phyloP scores from a whole-genome alignment of 257 asterid genomes.

The Penstemon barbatus region DNA sequence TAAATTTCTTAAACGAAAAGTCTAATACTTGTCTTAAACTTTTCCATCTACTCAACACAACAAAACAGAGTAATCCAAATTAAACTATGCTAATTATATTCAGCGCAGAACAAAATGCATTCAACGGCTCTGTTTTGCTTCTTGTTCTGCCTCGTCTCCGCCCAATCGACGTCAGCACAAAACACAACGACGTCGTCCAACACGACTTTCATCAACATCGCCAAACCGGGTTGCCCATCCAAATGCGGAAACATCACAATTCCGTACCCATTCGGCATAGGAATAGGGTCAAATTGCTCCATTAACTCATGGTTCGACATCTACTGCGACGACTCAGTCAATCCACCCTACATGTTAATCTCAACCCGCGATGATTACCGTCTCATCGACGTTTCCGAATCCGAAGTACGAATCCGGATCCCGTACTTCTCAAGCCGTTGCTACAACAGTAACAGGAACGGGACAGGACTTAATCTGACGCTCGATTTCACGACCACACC shows the following conservation, averaged over 20 bases:
- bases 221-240: conserved; percentile 30
- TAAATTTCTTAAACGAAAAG: too few species aligned
- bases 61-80: too few species aligned
- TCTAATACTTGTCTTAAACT: too few species aligned
- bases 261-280: conserved; percentile 40
- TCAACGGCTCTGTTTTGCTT: not conserved
- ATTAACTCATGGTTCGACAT: conserved; percentile 28
- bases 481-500: conserved; percentile 30
- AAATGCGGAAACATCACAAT: conserved; percentile 29
- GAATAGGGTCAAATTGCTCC: conserved; percentile 35
- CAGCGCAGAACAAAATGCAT: not conserved
- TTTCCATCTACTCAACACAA: too few species aligned
- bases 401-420: conserved; percentile 22
- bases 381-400: conserved; percentile 17
- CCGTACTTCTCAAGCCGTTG: conserved; percentile 30
- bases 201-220: conserved; percentile 1
- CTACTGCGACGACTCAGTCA: conserved; percentile 22
- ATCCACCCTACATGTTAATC: conserved; percentile 17
- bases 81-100: too few species aligned
- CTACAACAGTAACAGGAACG: not conserved
- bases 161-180: conserved; percentile 13
- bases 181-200: not conserved
- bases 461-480: not conserved
- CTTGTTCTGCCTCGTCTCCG: conserved; percentile 19
- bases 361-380: conserved; percentile 18